These are phyloP conservation scores for Aspergillus niger DNA, from an alignment of 2,329 filamentous ascomycete species.

Conservation along the genomic window DNA sequence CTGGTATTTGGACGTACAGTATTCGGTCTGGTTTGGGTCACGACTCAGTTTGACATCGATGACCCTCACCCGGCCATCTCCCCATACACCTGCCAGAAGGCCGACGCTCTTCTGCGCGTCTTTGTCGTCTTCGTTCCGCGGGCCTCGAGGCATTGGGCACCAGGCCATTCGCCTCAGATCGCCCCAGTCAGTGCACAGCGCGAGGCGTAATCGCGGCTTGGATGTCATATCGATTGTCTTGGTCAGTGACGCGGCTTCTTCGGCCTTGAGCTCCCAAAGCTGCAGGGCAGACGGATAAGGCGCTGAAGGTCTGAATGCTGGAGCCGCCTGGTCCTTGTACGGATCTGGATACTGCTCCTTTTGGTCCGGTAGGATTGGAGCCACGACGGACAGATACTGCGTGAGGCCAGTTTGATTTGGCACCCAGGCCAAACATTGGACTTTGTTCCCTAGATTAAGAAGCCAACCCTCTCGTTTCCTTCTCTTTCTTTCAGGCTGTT, in stretches of 20 bases:
- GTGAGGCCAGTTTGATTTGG: constrained; percentile 45
- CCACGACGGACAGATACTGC: constrained; percentile 60
- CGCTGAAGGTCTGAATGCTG: constrained; percentile 54
- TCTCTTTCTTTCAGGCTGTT: constrained; percentile 15
- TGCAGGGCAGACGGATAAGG: constrained; percentile 56
- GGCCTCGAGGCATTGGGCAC: constrained; percentile 52
- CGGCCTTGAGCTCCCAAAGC: constrained; percentile 59
- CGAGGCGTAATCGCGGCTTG: constrained; percentile 50
- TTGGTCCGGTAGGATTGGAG: constrained; percentile 42
- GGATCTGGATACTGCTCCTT: constrained; percentile 32
- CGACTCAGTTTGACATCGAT: constrained; percentile 51
- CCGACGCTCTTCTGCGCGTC: constrained; percentile 45
- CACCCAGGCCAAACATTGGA: constrained; percentile 55
- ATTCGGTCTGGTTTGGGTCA: constrained; percentile 33
- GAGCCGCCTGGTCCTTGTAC: constrained; percentile 39
- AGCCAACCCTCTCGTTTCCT: constrained; percentile 53
- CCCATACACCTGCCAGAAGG: constrained; percentile 59
- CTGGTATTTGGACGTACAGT: constrained; percentile 26
- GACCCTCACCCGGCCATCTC: constrained; percentile 59
- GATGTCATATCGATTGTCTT: constrained; percentile 47
- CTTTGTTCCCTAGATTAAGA: constrained; percentile 56
- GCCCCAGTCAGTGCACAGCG: constrained; percentile 61
- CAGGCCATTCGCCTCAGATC: constrained; percentile 58
- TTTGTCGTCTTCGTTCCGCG: constrained; percentile 33
- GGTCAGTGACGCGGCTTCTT: constrained; percentile 29